A percentile compares a stretch with the other conserved stretches of the same genome.
Evolutionary conservation across 2,329 filamentous ascomycete species (phyloP).

Genomic region (Metarhizium humberi): DNA sequence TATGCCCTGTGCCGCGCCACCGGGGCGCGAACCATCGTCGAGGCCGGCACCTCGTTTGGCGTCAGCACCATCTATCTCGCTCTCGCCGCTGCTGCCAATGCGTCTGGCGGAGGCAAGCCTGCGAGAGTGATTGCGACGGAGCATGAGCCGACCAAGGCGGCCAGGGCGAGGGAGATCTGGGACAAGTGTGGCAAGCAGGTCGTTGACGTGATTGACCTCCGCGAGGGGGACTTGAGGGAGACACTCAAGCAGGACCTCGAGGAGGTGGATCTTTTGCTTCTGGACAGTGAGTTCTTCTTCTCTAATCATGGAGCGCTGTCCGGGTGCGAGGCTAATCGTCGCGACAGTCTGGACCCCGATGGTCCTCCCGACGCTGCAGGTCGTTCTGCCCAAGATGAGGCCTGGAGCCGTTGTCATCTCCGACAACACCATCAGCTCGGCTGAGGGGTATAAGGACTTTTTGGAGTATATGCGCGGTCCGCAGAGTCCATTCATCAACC

Average conservation of each 20-base stretch:
- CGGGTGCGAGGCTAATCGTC: background rate
- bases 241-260: conserved; percentile 33
- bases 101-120: conserved; percentile 11
- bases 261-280: conserved; percentile 45
- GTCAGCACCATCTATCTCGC: conserved; percentile 56
- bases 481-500: conserved; percentile 37
- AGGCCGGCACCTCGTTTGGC: conserved; percentile 53
- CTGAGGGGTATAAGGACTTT: conserved; percentile 36
- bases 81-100: conserved; percentile 43
- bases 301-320: background rate
- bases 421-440: conserved; percentile 36
- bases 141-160: conserved; percentile 45
- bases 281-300: conserved; percentile 45
- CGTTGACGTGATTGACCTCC: conserved; percentile 41
- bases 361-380: conserved; percentile 41
- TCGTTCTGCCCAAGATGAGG: conserved; percentile 36
- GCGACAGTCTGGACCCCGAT: conserved; percentile 46
- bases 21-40: conserved; percentile 44
- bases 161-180: conserved; percentile 45
- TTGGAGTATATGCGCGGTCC: conserved; percentile 34
- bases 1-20: conserved; percentile 43
- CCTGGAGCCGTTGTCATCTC: conserved; percentile 38
- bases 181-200: conserved; percentile 39
- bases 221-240: conserved; percentile 48
- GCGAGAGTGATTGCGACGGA: conserved; percentile 48